Conservation (phyloP, 306 rosid species). For the peach (Prunus persica) region DNA sequence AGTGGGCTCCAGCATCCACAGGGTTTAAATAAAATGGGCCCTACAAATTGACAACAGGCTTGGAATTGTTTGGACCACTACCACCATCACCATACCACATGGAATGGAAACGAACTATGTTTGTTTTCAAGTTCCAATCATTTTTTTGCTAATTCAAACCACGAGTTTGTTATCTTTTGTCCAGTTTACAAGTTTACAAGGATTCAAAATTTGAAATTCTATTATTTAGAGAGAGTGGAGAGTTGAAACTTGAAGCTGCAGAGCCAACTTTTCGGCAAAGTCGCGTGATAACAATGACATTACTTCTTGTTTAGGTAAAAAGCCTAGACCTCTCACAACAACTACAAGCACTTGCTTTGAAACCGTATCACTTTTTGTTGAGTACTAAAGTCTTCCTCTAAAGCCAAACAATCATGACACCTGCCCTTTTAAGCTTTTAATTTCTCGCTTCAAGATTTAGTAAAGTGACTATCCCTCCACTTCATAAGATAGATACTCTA, state of each 20-base stretch:
- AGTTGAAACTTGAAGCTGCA: conserved; percentile 14
- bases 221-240: background rate
- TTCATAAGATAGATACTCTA: too few species aligned
- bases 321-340: conserved; percentile 22
- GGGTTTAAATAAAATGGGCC: background rate
- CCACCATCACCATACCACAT: background rate
- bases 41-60: background rate
- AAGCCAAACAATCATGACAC: conserved; percentile 4
- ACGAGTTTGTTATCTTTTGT: background rate
- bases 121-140: background rate
- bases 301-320: conserved; percentile 62
- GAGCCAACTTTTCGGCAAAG: conserved; percentile 42
- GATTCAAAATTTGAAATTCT: conserved; percentile 7
- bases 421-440: background rate
- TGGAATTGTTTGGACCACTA: background rate
- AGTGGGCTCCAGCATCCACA: background rate
- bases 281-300: conserved; percentile 65
- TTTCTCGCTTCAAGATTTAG: background rate
- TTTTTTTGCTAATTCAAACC: background rate
- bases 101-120: background rate
- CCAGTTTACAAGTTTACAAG: background rate
- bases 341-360: conserved; percentile 28
- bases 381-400: conserved; percentile 12
- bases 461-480: too few species aligned
- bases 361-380: conserved; percentile 21